These are phyloP conservation scores for Aspergillus luchuensis DNA, from an alignment of 2,329 filamentous ascomycete species.

Conservation along the genomic window DNA sequence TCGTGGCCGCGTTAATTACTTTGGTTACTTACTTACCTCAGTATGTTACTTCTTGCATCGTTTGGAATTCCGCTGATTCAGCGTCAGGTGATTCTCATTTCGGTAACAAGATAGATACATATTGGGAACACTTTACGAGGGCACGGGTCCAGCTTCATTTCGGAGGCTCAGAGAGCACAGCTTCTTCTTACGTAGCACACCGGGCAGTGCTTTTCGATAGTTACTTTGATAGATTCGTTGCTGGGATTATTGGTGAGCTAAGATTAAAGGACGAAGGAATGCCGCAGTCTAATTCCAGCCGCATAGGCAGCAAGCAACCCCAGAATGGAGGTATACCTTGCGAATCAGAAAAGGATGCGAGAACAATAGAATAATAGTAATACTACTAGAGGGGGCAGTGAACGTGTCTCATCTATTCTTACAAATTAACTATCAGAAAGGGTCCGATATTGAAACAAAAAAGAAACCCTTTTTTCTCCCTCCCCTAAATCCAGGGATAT, in stretches of 20 bases:
- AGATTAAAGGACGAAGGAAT: constrained; percentile 11
- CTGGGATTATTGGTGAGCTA: background rate
- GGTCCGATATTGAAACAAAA: background rate
- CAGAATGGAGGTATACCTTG: background rate
- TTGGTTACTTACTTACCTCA: background rate
- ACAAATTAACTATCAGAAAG: background rate
- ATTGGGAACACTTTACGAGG: background rate
- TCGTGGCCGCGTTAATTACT: background rate
- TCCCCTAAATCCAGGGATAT: background rate
- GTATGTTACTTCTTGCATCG: background rate
- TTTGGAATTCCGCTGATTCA: background rate
- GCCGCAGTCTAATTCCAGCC: background rate
- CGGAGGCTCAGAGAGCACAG: background rate
- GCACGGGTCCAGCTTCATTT: too few relatives aligned
- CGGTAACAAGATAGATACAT: background rate
- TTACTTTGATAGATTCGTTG: background rate
- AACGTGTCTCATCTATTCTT: background rate
- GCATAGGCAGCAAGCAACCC: background rate
- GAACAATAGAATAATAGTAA: background rate
- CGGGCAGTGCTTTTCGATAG: background rate
- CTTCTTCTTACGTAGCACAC: background rate
- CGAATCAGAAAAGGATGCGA: background rate
- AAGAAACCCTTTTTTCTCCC: too few relatives aligned
- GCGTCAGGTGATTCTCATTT: background rate
- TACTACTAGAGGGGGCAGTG: background rate